Conservation (phyloP, 371 early-diverging fungal genomes). For the Rhizopus arrhizus region DNA sequence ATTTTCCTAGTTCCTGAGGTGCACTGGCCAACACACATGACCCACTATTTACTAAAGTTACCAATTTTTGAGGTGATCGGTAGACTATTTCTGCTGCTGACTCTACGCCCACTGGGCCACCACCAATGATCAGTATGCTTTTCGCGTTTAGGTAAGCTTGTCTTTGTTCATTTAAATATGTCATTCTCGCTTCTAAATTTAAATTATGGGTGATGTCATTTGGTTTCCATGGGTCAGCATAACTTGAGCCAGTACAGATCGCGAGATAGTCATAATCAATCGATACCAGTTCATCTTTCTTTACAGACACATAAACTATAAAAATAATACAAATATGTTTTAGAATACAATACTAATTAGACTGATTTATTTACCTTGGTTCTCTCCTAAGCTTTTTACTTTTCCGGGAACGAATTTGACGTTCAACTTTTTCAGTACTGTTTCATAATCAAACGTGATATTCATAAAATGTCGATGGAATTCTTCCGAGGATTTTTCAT, state of each 20-base stretch:
- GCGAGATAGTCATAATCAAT: constrained; percentile 30
- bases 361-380: constrained; percentile 27
- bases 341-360: too few relatives aligned
- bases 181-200: constrained; percentile 16
- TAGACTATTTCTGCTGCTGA: constrained; percentile 53
- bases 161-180: constrained; percentile 29
- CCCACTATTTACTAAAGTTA: constrained; percentile 45
- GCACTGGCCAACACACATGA: constrained; percentile 25
- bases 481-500: constrained; percentile 26
- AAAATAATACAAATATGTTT: neutral
- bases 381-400: constrained; percentile 24
- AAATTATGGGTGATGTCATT: constrained; percentile 3
- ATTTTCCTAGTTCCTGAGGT: constrained; percentile 22
- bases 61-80: constrained; percentile 36
- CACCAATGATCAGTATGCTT: constrained; percentile 56
- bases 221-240: constrained; percentile 42
- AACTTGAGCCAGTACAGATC: constrained; percentile 44
- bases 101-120: constrained; percentile 60
- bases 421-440: constrained; percentile 8
- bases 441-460: constrained; percentile 31
- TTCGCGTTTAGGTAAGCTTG: constrained; percentile 35
- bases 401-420: constrained; percentile 33
- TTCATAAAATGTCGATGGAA: constrained; percentile 30
- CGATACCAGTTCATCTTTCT: neutral
- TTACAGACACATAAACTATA: neutral